Conservation (phyloP, 352 stramenopile species). For the Plasmopara muralis region DNA sequence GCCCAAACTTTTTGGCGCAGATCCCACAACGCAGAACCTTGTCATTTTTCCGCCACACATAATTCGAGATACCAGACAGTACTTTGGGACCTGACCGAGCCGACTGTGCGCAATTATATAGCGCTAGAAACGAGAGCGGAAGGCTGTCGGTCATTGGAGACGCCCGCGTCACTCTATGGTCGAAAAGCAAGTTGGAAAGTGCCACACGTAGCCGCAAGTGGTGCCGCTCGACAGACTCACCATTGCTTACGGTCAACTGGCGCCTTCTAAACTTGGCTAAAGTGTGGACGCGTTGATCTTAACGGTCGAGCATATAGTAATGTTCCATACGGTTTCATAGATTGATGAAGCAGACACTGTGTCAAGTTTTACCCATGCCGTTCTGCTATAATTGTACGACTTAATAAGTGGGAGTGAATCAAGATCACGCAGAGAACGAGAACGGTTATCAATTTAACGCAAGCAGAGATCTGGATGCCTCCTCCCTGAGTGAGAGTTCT, state of each 20-base stretch:
- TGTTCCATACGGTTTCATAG: slow-evolving; percentile 18
- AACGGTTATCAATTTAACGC: slow-evolving; percentile 18
- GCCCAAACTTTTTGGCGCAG: slow-evolving; percentile 58
- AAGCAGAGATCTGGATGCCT: not conserved
- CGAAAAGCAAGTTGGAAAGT: not conserved
- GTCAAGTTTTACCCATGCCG: not conserved
- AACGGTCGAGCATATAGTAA: slow-evolving; percentile 13
- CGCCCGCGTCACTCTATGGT: not conserved
- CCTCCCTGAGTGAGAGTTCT: not conserved
- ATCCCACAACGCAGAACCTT: slow-evolving; percentile 43
- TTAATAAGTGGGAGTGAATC: not conserved
- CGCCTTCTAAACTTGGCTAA: slow-evolving; percentile 18
- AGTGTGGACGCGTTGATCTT: slow-evolving; percentile 4
- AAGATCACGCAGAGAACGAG: slow-evolving; percentile 17
- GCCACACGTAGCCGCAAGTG: not conserved
- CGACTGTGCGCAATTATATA: slow-evolving; percentile 27
- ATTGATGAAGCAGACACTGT: slow-evolving; percentile 4
- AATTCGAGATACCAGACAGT: slow-evolving; percentile 41
- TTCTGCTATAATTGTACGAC: not conserved
- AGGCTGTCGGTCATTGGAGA: slow-evolving; percentile 32
- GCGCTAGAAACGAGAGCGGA: slow-evolving; percentile 39
- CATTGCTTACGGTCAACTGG: not conserved
- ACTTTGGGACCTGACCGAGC: slow-evolving; percentile 30
- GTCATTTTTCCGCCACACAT: slow-evolving; percentile 48
- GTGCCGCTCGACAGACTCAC: slow-evolving; percentile 4